Base-by-base conservation (phyloP, 768 basidiomycete genomes). In the Tephrocybe sp. region DNA sequence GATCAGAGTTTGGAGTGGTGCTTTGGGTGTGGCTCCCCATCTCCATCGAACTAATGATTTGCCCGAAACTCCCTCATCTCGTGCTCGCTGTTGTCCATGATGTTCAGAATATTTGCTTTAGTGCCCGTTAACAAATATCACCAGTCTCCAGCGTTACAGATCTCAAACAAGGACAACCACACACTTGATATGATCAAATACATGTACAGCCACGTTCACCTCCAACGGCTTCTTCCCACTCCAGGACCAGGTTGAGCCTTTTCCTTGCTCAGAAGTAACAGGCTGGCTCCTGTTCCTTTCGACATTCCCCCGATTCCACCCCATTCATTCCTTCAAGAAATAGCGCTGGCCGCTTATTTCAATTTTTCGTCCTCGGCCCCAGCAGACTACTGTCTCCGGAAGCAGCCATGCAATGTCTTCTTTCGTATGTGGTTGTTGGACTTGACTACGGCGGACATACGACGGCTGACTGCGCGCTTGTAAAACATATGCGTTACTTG, bases 341-440 rank as follows among this genome's bases (percentile, higher is more conserved):
- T 33, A 42, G 54, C 48, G 54, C 54, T 50, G 54, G 54, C n/a
- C 48, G 54, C 49, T 55, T 12, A 28, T 46, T 50, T 45, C 30
- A 9, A 8, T 39, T 4, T 15, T 33, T 15, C n/a, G 18, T 5
- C 47, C 18, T 18, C 38, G 20, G 10, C 15, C 18, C 38, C 23
- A 28, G 17, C 39, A 46, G 38, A 23, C 37, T 37, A 14, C 45
- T 51, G 50, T 40, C 54, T 50, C 44, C 26, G 49, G 49, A 20
- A 55, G 48, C 37, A 49, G 48, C 17, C n/a, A 56, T 56, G 50
- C 50, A 32, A 36, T 47, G 45, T 47, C 28, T 44, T 47, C 12
- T 56, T 36, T 25, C 38, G 54, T 56, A 25, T 25, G 54, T 51
- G 9, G 15, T 14, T 21, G 10, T 43, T 15, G 10, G 34, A 12